These are phyloP conservation scores for Trichoderma brevicompactum DNA, from an alignment of 2,329 filamentous ascomycete species.

Conservation along the genomic window DNA sequence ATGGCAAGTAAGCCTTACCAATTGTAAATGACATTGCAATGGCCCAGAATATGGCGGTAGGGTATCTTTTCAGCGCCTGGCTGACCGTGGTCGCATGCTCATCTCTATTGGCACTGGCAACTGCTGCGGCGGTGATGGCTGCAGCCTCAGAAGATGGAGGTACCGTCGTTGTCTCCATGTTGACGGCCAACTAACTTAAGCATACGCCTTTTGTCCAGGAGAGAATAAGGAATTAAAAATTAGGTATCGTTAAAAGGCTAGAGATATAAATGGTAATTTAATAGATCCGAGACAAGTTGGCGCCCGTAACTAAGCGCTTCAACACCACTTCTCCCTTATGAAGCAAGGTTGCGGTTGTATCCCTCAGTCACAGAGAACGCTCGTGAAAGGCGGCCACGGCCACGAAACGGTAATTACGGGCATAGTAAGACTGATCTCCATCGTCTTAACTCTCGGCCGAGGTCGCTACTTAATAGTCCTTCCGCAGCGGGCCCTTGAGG, in stretches of 20 bases:
- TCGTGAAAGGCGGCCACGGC: background rate
- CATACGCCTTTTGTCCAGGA: background rate
- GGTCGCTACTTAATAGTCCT: constrained; percentile 6
- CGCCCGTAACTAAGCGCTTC: too few species aligned
- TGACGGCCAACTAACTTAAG: background rate
- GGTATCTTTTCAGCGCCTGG: constrained; percentile 35
- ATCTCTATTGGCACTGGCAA: constrained; percentile 31
- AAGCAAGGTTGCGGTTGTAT: background rate
- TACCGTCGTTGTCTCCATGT: constrained; percentile 8
- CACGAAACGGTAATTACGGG: background rate
- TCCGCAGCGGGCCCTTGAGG: constrained; percentile 9
- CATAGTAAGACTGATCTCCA: background rate
- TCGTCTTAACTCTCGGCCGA: constrained; percentile 1
- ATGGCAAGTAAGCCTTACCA: background rate
- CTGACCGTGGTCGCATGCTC: constrained; percentile 35
- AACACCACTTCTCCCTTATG: background rate
- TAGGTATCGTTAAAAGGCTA: too few species aligned
- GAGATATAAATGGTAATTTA: background rate
- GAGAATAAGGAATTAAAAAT: background rate
- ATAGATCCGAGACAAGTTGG: too few species aligned
- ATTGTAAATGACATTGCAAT: constrained; percentile 35
- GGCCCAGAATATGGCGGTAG: constrained; percentile 42
- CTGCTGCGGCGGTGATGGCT: constrained; percentile 26
- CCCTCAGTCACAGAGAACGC: background rate
- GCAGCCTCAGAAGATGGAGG: background rate